phyloP scores from a whole-genome alignment of 345 rosid species.

The Mallotus nudiflorus region DNA sequence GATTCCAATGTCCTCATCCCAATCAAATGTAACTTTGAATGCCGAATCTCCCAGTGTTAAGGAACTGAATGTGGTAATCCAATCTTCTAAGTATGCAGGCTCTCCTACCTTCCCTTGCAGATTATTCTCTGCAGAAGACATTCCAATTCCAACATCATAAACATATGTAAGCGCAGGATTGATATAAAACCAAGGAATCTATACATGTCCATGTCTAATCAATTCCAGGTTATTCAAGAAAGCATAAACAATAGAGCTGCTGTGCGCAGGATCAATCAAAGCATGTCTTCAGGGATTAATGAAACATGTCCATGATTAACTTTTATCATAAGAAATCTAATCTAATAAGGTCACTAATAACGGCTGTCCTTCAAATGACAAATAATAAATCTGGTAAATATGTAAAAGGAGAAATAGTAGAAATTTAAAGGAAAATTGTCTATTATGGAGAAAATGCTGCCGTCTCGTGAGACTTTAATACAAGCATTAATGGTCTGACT shows the following conservation, averaged over 20 bases:
- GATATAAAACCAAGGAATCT: not conserved
- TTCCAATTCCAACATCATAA: conserved; percentile 18
- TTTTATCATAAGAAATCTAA: too few relatives aligned
- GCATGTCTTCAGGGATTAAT: too few relatives aligned
- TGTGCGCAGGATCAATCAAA: not conserved
- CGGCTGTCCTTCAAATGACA: too few relatives aligned
- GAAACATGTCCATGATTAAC: too few relatives aligned
- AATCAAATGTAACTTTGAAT: conserved; percentile 35
- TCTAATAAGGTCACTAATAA: too few relatives aligned
- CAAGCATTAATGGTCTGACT: not conserved
- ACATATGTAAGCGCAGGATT: conserved; percentile 21
- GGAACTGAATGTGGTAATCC: conserved; percentile 25
- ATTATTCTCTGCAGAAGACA: conserved; percentile 26
- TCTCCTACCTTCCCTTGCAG: conserved; percentile 36
- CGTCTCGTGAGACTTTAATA: not conserved
- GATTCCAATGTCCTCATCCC: conserved; percentile 35
- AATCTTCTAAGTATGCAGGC: conserved; percentile 35
- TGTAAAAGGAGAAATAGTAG: not conserved
- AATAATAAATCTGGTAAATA: too few relatives aligned
- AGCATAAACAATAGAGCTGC: not conserved
- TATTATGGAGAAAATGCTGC: not conserved
- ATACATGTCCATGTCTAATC: not conserved
- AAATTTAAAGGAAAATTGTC: not conserved
- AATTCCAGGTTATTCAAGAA: not conserved
- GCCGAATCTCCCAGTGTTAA: conserved; percentile 35